Base-by-base conservation (phyloP, 2,329 filamentous ascomycete genomes). In the Talaromyces sp. region DNA sequence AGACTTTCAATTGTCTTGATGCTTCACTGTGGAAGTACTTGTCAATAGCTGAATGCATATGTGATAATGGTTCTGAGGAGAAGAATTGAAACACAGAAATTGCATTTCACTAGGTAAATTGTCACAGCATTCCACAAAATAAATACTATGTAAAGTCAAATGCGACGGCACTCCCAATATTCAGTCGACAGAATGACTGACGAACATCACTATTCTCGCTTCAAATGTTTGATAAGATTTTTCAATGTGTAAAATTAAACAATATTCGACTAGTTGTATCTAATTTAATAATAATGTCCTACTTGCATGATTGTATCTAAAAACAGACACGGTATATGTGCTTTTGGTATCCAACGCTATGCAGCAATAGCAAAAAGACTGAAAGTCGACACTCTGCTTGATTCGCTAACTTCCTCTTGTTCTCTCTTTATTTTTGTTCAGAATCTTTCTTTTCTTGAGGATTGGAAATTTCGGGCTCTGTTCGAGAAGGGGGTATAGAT, bases 341-440 rank as follows among this genome's bases (percentile, higher is more conserved):
- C 16, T 45, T 54, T 49, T 50, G 37, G 48, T 57, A 57, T 55
- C 50, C 13, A 39, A 40, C 56, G 52, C 56, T 36, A 47, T 42
- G 33, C 32, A 57, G 37, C 40, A 43, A 24, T 32, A 27, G 32
- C 24, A n/a, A 24, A 41, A 46, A 44, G 35, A 16, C 7, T 9
- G 24, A 27, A 41, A 37, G 13, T 29, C 13, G n/a, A 9, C 10
- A 36, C 13, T 30, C 19, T 33, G 24, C n/a, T n/a, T n/a, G n/a
- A 4, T 22, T 16, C 19, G 5, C 16, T 14, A 20, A 10, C 9
- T n/a, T 6, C 19, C 1, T 5, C 16, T 24, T 41, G 14, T 10
- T 20, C 36, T 2, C 33, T 30, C 9, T 22, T n/a, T 45, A 55
- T 32, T 47, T 50, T 19, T 40, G 13, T 30, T 30, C 41, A 8